Evolutionary conservation across 148 eudicot species (phyloP).

Genomic region (Polygonum aviculare): DNA sequence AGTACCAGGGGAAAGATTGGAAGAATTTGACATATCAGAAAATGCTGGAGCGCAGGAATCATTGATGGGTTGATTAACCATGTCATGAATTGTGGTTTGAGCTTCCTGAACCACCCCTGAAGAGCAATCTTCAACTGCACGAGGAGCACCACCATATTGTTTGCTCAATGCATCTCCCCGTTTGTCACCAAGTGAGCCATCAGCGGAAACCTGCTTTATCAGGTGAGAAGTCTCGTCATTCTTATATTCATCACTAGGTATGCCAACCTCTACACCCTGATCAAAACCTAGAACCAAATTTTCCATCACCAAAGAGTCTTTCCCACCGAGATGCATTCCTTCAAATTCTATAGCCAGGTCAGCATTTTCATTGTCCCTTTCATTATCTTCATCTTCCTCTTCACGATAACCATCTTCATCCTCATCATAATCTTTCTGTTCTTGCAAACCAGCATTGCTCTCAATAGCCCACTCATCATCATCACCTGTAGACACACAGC

Average conservation of each 20-base stretch:
- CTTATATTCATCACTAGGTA: conserved; percentile 71
- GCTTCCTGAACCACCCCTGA: conserved; percentile 20
- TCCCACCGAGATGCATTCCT: conserved; percentile 43
- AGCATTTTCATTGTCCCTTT: conserved; percentile 45
- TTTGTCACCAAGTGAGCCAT: conserved; percentile 28
- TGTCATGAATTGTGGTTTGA: conserved; percentile 25
- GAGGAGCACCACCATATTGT: conserved; percentile 24
- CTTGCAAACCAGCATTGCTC: conserved; percentile 52
- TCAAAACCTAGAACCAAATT: conserved; percentile 88
- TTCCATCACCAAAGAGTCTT: conserved; percentile 39
- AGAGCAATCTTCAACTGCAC: conserved; percentile 18
- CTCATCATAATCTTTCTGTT: conserved; percentile 90
- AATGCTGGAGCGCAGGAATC: conserved; percentile 21
- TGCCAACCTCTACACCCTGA: conserved; percentile 81
- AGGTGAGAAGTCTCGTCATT: conserved; percentile 29
- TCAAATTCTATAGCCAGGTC: conserved; percentile 57
- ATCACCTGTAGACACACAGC: conserved; percentile 49
- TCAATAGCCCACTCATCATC: conserved; percentile 85
- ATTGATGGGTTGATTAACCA: conserved; percentile 21
- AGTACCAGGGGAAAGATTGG: conserved; percentile 19
- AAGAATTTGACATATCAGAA: conserved; percentile 26
- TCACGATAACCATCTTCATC: conserved; percentile 71
- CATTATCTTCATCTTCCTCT: conserved; percentile 82
- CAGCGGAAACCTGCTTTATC: conserved; percentile 29
- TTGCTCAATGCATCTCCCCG: conserved; percentile 24